Conservation (phyloP, 371 early-diverging fungal genomes). For the Nematocida homosporus region DNA sequence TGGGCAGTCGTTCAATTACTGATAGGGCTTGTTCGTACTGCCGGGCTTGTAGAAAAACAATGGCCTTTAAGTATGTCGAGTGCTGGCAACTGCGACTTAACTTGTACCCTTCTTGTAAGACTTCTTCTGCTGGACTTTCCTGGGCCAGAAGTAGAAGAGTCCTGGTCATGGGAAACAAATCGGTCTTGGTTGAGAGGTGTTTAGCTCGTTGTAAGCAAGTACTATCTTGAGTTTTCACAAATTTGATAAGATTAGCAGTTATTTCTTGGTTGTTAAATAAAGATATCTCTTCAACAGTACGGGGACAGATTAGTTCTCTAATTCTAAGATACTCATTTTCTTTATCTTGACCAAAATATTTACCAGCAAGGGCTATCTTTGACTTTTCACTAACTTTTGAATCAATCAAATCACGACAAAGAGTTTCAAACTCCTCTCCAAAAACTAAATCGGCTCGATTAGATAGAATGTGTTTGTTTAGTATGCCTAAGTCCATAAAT, state of each 20-base stretch:
- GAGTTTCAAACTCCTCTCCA: conserved; percentile 33
- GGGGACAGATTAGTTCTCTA: conserved; percentile 3
- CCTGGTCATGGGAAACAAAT: conserved; percentile 10
- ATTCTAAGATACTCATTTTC: conserved; percentile 24
- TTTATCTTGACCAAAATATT: conserved; percentile 21
- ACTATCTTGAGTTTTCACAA: neutral
- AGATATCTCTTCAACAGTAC: conserved; percentile 5
- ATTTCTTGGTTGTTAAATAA: conserved; percentile 47
- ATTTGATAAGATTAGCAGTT: conserved; percentile 7
- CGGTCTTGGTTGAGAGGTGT: conserved; percentile 24
- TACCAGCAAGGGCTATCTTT: conserved; percentile 42
- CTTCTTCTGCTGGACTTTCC: conserved; percentile 16
- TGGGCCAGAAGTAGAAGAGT: neutral
- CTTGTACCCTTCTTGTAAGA: conserved; percentile 44
- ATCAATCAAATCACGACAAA: neutral
- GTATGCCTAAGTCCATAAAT: conserved; percentile 6
- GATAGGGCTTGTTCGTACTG: conserved; percentile 31
- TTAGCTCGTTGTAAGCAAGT: neutral
- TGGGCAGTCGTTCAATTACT: conserved; percentile 4
- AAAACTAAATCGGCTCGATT: too few relatives aligned
- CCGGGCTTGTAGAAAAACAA: conserved; percentile 8
- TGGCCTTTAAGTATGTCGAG: conserved; percentile 16
- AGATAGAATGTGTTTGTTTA: conserved; percentile 4
- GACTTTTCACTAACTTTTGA: conserved; percentile 13
- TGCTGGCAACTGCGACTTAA: conserved; percentile 26